Evolutionary conservation across 2,329 filamentous ascomycete genomes (phyloP), one percentile per base, ranked within the genome.

Genomic region (Ploettnerulaceae sp.): DNA sequence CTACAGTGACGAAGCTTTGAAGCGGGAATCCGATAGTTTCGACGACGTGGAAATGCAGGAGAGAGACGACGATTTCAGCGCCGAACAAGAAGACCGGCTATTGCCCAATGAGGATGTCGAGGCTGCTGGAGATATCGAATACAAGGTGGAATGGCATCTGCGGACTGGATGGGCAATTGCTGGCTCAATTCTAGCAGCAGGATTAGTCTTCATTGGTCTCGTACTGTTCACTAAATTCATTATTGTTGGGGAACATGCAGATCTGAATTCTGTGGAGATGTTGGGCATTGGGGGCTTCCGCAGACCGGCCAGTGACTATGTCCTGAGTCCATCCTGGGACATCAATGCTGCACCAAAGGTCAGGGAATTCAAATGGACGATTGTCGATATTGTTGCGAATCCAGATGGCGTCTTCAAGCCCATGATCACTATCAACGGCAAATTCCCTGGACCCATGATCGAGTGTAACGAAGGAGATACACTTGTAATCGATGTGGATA

Each of bases 401-500:
- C 82, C 81, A 0, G 79, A 85, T 56, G 81, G 76, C 3, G 64
- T 80, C 15, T 71, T 65, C 33, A 70, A 74, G 15, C 72, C 69
- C 7, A 76, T 84, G 70, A 76, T 89, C 42, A 77, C 82, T 28
- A 85, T 89, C 66, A 89, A 91, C 60, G 80, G 81, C 26, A 71
- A 84, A 60, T 89, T 86, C 65, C 87, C 87, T 0, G 75, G 86
- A 0, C 86, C 86, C 5, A 65, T 85, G 34, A 77, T 93, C 35
- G 78, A 86, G 53, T 79, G 81, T 52, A 87, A 86, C 54, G 80
- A 86, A 53, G 85, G 84, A 15, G 87, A 93, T 57, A 79, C 75
- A 1, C 64, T 93, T 7, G 64, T 87, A 3, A 77, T 89, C 33
- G 78, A 86, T 24, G 71, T 89, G 40, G 68, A 78, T 55, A 91